phyloP scores from a whole-genome alignment of 139 green algal species.

The Dunaliella primolecta region DNA sequence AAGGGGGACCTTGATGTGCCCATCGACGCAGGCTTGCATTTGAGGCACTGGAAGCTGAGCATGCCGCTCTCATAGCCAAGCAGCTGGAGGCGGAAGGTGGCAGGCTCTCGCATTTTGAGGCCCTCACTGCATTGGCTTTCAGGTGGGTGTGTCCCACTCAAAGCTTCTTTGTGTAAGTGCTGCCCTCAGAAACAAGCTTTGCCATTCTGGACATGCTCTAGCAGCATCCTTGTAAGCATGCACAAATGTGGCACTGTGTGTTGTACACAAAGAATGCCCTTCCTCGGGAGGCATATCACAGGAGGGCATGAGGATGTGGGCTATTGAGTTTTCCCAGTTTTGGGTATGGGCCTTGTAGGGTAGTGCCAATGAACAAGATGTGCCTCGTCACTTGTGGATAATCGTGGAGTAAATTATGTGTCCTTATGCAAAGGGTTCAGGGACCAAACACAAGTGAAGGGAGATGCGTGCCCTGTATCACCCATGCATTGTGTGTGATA shows the following conservation, averaged over 20 bases:
- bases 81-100: slow-evolving; percentile 34
- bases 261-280: neutral
- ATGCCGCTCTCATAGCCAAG: neutral
- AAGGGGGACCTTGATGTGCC: too few species aligned
- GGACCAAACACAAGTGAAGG: too few species aligned
- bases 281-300: neutral
- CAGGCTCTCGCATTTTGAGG: slow-evolving; percentile 80
- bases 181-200: slow-evolving; percentile 1
- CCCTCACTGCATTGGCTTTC: slow-evolving; percentile 73
- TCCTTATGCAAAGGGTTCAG: too few species aligned
- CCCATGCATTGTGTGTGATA: too few species aligned
- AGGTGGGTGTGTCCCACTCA: slow-evolving; percentile 16
- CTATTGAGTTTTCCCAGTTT: neutral
- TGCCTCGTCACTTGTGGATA: too few species aligned
- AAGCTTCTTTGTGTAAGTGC: neutral
- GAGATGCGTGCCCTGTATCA: too few species aligned
- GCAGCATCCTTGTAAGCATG: neutral
- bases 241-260: neutral
- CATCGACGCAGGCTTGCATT: neutral
- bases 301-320: neutral
- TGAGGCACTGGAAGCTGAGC: neutral
- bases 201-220: too few species aligned
- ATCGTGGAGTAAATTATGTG: too few species aligned
- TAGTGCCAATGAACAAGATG: too few species aligned
- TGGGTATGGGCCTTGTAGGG: too few species aligned